phyloP scores from a whole-genome alignment of 78 protist species.

The Mastigamoeba balamuthi region DNA sequence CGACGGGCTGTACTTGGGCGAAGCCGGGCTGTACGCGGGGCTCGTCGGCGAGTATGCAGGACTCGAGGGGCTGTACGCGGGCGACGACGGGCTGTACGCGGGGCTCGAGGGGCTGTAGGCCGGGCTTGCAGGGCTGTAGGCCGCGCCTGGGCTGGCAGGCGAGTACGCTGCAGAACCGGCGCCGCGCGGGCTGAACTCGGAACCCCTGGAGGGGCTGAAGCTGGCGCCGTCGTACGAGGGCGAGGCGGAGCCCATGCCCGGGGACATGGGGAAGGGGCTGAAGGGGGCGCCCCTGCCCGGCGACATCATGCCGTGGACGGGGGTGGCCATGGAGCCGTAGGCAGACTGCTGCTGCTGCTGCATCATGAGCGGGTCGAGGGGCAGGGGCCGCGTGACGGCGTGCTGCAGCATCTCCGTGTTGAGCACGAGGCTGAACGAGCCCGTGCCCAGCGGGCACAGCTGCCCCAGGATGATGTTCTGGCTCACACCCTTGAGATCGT shows the following conservation, averaged over 20 bases:
- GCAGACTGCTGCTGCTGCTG: background rate
- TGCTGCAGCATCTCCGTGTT: constrained; percentile 55
- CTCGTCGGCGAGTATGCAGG: constrained; percentile 70
- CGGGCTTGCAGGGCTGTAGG: constrained; percentile 27
- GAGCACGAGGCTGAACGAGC: constrained; percentile 75
- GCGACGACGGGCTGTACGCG: constrained; percentile 52
- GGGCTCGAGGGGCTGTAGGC: constrained; percentile 45
- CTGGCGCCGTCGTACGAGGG: background rate
- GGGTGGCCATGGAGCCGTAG: background rate
- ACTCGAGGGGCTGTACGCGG: constrained; percentile 66
- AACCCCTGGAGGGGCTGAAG: background rate
- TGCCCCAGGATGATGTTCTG: constrained; percentile 95
- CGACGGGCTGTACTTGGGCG: constrained; percentile 66
- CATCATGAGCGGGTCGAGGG: background rate
- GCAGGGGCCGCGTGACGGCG: constrained; percentile 23
- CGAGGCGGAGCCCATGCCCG: background rate
- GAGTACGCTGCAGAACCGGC: constrained; percentile 3
- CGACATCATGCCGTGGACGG: background rate
- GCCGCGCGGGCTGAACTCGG: background rate
- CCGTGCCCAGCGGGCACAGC: constrained; percentile 85
- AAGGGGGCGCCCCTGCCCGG: background rate
- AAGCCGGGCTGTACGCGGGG: constrained; percentile 79
- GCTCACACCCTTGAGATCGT: constrained; percentile 87
- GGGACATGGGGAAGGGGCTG: background rate
- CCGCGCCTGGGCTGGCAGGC: constrained; percentile 32